phyloP scores from a whole-genome alignment of 2,329 filamentous ascomycete genomes.

The Alternaria triticimaculans region DNA sequence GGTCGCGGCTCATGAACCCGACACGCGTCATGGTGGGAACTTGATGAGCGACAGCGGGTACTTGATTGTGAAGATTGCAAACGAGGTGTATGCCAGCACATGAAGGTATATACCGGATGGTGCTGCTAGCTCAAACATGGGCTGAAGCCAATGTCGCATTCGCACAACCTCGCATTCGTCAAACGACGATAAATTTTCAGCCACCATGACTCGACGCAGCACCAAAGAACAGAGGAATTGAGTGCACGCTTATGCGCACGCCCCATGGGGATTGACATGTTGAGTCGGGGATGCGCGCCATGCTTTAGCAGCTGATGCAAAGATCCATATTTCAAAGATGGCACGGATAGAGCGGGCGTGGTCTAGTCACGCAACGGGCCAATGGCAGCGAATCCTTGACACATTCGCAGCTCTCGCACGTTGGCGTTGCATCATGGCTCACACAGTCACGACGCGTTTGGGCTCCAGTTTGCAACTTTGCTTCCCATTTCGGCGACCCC shows the following conservation, averaged over 20 bases:
- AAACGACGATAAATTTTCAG: background rate
- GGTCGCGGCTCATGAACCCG: background rate
- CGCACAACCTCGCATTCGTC: background rate
- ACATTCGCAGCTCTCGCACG: slow-evolving; percentile 5
- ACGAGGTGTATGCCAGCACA: background rate
- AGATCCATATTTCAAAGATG: slow-evolving; percentile 2
- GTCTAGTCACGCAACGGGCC: background rate
- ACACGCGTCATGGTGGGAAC: background rate
- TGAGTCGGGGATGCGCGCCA: slow-evolving; percentile 9
- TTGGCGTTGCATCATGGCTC: slow-evolving; percentile 8
- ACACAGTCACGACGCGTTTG: slow-evolving; percentile 1
- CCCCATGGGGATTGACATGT: slow-evolving; percentile 11
- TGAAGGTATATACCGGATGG: background rate
- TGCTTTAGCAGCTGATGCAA: background rate
- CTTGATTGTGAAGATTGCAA: background rate
- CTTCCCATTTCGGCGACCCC: slow-evolving; percentile 12
- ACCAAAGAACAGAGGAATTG: background rate
- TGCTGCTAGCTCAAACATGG: background rate
- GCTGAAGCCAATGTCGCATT: background rate
- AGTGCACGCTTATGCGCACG: slow-evolving; percentile 1
- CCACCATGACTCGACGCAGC: background rate
- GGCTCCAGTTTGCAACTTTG: slow-evolving; percentile 2
- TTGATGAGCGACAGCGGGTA: background rate
- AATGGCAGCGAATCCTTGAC: slow-evolving; percentile 10
- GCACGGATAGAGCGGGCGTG: slow-evolving; percentile 5